Conservation (phyloP, 768 basidiomycete species). For the Lactifluus hygrophoroides region DNA sequence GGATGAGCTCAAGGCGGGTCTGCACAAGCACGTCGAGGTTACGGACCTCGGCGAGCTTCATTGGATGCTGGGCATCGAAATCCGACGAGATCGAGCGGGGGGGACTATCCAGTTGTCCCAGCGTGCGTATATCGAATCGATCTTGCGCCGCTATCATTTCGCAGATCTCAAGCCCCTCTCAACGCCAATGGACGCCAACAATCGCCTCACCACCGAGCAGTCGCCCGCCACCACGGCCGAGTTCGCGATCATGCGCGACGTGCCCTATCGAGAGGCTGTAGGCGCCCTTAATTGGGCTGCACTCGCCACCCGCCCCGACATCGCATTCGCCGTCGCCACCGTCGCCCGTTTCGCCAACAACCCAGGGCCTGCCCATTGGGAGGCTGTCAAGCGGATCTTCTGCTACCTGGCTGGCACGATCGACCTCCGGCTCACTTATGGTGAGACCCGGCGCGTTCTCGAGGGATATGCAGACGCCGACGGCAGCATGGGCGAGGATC, state of each 20-base stretch:
- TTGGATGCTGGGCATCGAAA: constrained; percentile 9
- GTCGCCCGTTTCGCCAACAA: not conserved
- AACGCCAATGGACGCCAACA: constrained; percentile 28
- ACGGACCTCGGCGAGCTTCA: not conserved
- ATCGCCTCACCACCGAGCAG: not conserved
- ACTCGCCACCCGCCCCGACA: not conserved
- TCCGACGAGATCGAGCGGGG: not conserved
- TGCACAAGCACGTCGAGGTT: constrained; percentile 26
- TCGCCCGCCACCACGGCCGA: not conserved
- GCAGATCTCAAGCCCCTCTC: constrained; percentile 25
- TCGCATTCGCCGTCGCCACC: not conserved
- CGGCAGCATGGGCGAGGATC: not conserved
- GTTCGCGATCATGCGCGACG: not conserved
- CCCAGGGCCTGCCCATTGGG: not conserved
- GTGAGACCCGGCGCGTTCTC: not conserved
- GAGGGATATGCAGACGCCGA: not conserved
- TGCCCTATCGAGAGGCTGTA: constrained; percentile 21
- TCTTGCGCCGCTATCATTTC: constrained; percentile 26
- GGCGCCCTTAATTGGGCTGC: constrained; percentile 25
- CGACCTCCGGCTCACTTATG: not conserved
- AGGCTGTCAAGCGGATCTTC: not conserved
- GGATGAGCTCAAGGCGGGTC: constrained; percentile 20
- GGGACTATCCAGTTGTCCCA: constrained; percentile 26
- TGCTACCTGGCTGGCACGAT: not conserved
- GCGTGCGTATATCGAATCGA: constrained; percentile 18